Evolutionary conservation across 139 green algal genomes (phyloP).

Genomic region (Coccomyxa sp.): DNA sequence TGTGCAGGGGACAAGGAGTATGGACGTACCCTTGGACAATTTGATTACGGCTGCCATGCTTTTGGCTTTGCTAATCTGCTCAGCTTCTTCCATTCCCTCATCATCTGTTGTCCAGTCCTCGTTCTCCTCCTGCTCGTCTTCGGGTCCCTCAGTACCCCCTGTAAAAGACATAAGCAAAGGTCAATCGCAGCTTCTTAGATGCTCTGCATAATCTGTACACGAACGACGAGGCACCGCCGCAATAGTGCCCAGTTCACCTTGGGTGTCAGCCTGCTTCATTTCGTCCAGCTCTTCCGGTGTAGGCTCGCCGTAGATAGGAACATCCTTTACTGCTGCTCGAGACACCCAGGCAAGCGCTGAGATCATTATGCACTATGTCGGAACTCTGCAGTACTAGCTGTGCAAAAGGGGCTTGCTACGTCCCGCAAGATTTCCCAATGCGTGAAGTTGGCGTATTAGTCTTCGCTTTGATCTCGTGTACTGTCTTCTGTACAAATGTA

Average conservation of each 20-base stretch:
- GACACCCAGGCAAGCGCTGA: conserved; percentile 72
- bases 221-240: background rate
- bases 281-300: conserved; percentile 40
- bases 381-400: no score
- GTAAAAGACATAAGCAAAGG: no score
- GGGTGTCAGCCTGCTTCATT: conserved; percentile 48
- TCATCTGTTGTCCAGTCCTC: conserved; percentile 6
- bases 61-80: conserved; percentile 24
- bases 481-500: no score
- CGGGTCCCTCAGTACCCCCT: no score
- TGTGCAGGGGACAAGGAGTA: background rate
- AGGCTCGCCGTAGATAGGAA: conserved; percentile 16
- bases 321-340: conserved; percentile 59
- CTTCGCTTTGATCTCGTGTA: no score
- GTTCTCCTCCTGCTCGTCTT: background rate
- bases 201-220: no score
- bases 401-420: no score
- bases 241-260: background rate
- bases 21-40: no score
- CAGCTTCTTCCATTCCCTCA: conserved; percentile 25
- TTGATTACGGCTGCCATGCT: conserved; percentile 19
- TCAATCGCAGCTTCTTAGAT: no score
- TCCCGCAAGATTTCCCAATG: no score
- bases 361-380: conserved; percentile 79
- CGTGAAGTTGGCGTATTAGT: no score